A percentile compares a stretch with the other conserved stretches of the same genome.
These are phyloP conservation scores for Mycosphaerelloides madeirae DNA, from an alignment of 2,329 filamentous ascomycete genomes.

Conservation along the genomic window DNA sequence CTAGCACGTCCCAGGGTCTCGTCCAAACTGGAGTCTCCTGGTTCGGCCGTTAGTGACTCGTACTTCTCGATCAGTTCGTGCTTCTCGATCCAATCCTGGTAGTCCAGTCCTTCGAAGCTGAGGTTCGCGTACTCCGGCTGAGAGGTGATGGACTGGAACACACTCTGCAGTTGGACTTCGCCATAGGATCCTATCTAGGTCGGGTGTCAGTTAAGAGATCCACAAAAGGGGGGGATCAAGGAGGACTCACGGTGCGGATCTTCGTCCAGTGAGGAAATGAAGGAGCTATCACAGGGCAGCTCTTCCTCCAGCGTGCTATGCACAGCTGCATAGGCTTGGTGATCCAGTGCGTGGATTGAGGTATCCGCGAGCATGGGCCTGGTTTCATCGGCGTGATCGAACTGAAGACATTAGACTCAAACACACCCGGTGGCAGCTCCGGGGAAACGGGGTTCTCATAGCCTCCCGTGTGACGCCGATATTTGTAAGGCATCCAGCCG, in stretches of 20 bases:
- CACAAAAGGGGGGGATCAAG: too few relatives aligned
- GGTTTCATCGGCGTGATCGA: too few relatives aligned
- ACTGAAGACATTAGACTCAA: too few relatives aligned
- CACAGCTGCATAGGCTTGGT: neutral
- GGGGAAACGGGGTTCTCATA: too few relatives aligned
- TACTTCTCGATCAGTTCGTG: neutral
- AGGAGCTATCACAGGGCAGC: neutral
- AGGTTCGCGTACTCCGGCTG: slow-evolving; percentile 77
- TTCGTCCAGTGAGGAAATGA: neutral
- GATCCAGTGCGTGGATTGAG: neutral
- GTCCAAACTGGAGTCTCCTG: neutral
- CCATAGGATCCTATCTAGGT: neutral
- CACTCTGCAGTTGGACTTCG: neutral
- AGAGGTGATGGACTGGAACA: slow-evolving; percentile 70
- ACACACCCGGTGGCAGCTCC: too few relatives aligned
- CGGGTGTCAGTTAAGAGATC: neutral
- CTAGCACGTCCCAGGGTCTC: neutral
- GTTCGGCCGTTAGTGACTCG: neutral
- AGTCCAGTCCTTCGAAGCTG: slow-evolving; percentile 69
- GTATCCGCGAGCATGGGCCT: too few relatives aligned
- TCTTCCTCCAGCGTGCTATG: neutral
- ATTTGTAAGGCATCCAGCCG: too few relatives aligned
- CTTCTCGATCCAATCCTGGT: slow-evolving; percentile 36
- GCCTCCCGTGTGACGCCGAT: too few relatives aligned
- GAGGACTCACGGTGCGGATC: neutral